Evolutionary conservation across 306 rosid genomes (phyloP).

Genomic region (Ochetophila trinervis): DNA sequence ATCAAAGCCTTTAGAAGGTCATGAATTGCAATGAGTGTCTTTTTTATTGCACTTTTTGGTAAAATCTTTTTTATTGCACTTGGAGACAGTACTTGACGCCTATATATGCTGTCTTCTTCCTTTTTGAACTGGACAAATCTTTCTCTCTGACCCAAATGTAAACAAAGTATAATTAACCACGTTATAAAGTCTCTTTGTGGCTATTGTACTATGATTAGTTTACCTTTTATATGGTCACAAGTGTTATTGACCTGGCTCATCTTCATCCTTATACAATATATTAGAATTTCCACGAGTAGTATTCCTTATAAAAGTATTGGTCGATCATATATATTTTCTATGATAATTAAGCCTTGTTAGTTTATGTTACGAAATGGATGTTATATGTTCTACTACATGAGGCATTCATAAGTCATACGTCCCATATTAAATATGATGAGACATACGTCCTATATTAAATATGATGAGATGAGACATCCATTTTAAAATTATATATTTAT

Average conservation of each 20-base stretch:
- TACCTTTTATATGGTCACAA: conserved; percentile 22
- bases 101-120: conserved; percentile 13
- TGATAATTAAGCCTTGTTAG: no score
- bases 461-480: no score
- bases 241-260: conserved; percentile 22
- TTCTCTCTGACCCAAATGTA: conserved; percentile 14
- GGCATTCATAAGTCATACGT: no score
- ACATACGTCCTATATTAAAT: no score
- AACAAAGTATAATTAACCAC: conserved; percentile 26
- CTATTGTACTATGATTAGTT: neutral
- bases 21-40: conserved; percentile 38
- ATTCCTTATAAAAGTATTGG: conserved; percentile 3
- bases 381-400: no score
- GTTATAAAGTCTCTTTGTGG: conserved; percentile 17
- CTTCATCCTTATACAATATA: conserved; percentile 15
- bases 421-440: no score
- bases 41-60: conserved; percentile 34
- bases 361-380: no score
- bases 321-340: neutral
- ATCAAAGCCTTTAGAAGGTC: conserved; percentile 31
- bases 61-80: conserved; percentile 34
- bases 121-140: conserved; percentile 31
- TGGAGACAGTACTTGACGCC: conserved; percentile 29
- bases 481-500: no score
- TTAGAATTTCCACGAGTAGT: neutral